Base-by-base conservation (phyloP, 1,284 basidiomycete genomes). In the Golubevia pallescens region DNA sequence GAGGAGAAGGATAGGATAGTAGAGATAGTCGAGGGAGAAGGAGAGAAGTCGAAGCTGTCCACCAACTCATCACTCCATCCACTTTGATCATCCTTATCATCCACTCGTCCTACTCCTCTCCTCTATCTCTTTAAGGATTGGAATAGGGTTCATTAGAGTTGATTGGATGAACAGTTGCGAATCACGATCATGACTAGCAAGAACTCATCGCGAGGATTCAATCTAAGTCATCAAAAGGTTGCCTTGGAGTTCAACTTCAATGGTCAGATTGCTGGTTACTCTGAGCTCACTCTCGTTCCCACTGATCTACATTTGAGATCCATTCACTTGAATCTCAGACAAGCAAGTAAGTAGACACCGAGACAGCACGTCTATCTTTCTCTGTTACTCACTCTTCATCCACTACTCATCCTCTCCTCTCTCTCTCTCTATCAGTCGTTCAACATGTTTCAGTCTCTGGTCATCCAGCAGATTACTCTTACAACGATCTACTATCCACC, bases 201-300 rank as follows among this genome's bases (percentile, higher is more conserved):
- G 34, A 38, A 38, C 10, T 10, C 3, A 38, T 38, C 34, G 3
- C 74, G 77, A 38, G 82, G 82, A 65, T 85, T 85, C 62, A 70
- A 77, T 7, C 64, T 86, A 28, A 77, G 77, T 87, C 93, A 95
- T 87, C 94, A 95, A 89, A 93, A 93, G 84, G 93, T 95, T 61
- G 92, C 93, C 68, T 87, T 95, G 73, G 93, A 95, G 87, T 90
- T 95, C 70, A 92, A 93, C 87, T 93, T 95, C 86, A 88, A 90
- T 23, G 93, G 74, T 24, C 70, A 66, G 1, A 61, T 80, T 10
- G 78, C 68, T 1, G 81, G 81, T 55, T 95, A 94, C 86, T 95
- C 94, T 21, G 94, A 97, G 87, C 90, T 97, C 75, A 93, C 93
- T 19, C 89, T 97, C 65, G 86, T 92, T 42, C 95, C 95, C 6